phyloP scores from a whole-genome alignment of 75 land plant genomes.

The Isoetes taiwanensis region DNA sequence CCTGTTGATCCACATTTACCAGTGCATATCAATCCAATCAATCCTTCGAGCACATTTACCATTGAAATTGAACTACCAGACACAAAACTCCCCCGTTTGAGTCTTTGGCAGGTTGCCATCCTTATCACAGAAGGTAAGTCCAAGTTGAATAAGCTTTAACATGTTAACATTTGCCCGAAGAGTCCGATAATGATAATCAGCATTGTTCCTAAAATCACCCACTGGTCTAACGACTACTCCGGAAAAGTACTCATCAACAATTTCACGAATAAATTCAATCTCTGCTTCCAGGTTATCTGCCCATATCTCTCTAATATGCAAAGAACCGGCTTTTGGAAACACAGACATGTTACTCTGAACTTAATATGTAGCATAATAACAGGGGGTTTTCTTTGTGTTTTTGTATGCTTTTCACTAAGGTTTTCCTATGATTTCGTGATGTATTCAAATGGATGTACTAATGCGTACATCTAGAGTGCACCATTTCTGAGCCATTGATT shows the following conservation, averaged over 20 bases:
- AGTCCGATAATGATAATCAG: not conserved
- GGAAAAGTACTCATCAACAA: conserved; percentile 1
- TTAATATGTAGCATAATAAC: no score
- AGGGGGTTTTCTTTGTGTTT: no score
- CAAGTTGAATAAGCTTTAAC: conserved; percentile 3
- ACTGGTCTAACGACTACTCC: not conserved
- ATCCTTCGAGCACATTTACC: no score
- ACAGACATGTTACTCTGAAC: not conserved
- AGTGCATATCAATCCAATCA: no score
- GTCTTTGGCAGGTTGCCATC: not conserved
- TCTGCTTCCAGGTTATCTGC: not conserved
- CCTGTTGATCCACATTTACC: no score
- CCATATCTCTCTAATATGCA: not conserved
- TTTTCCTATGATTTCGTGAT: no score
- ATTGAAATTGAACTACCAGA: conserved; percentile 1
- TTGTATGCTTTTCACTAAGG: no score
- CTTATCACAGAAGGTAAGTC: conserved; percentile 3
- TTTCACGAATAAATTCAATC: not conserved
- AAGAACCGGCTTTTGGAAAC: not conserved
- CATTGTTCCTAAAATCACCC: not conserved
- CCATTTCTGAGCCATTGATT: no score
- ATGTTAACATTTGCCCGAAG: conserved; percentile 4
- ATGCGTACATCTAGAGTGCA: no score
- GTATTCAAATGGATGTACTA: no score
- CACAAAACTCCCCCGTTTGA: not conserved